Base-by-base conservation (phyloP, 345 rosid species). In the Boechera divaricarpa region DNA sequence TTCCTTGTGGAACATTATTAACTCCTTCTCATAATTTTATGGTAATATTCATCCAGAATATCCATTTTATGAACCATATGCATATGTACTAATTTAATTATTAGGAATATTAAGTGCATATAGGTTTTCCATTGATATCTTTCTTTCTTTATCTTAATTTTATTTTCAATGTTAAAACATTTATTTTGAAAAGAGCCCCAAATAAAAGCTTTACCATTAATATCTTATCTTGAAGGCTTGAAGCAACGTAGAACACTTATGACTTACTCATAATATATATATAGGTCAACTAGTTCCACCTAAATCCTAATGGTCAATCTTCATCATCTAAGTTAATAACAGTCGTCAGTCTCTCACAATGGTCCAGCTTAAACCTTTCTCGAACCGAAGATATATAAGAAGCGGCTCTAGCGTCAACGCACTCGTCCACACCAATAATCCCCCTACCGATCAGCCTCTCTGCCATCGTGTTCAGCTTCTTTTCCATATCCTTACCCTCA, bases 381-480 rank as follows among this genome's bases (percentile, higher is more conserved):
- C 70, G 58, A 63, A 73, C 82, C 36, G 82, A 73, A 44, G 82
- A 79, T 65, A 79, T 79, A 69, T 74, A 79, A 11, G 79, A 60
- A 53, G 75, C 47, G 53, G 79, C 82, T 75, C 78, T 79, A 56
- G 73, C 67, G 70, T 79, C 79, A 47, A 79, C 78, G 66, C 75
- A 62, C 33, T 79, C 82, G 7, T 74, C 72, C 63, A 48, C 53
- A 18, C 74, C 78, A 35, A 18, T 72, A 4, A 44, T 6, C 70
- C 71, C 58, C 42, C 33, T 63, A 45, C 70, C 72, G 15, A 64
- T 15, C 60, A 69, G 52, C 60, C 61, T 63, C 52, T 79, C 67
- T 29, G 66, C 41, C 45, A 33, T 56, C 31, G 31, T 55, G 35
- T 54, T 39, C 18, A 77, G 64, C 80, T 70, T 69, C 58, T 61